Evolutionary conservation across 2,329 filamentous ascomycete genomes (phyloP), one percentile per base, ranked within the genome.

Genomic region (Neofusicoccum ribis): DNA sequence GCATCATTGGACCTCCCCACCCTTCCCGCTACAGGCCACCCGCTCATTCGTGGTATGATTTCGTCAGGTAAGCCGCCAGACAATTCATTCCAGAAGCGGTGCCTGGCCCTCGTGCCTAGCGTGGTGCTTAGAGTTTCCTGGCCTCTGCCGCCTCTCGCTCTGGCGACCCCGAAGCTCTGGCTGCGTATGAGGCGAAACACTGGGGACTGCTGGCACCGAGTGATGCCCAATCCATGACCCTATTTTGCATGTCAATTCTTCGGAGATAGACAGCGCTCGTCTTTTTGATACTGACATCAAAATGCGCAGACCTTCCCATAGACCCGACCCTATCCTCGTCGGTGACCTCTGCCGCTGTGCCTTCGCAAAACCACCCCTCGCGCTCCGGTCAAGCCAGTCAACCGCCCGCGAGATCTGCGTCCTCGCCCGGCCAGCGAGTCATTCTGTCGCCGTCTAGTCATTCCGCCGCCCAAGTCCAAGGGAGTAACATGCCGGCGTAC

Each of bases 201-300:
- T 59, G 46, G 63, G 63, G 63, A 43, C 63, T 59, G 63, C 63
- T 46, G 46, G 56, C 63, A 37, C 17, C 51, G 20, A 36, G 39
- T 65, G 63, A n/a, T 65, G 63, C 63, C 63, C 63, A 65, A 65
- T 36, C 46, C 47, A 60, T 36, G 63, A 36, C 31, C 63, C 51
- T 64, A 46, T 58, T 59, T 31, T 23, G 37, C 34, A 11, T n/a
- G 47, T 63, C 60, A 63, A 63, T 46, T 52, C 47, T 15, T 37
- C 41, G 60, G 50, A 52, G 31, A 58, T 58, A 27, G 52, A 44
- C 34, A 43, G 20, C 27, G 5, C 39, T 58, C 34, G 36, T 41
- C 37, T 58, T 47, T 36, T 39, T 62, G 59, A 51, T 58, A 64
- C 63, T 64, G 52, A 64, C 63, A 58, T 20, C 59, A 58, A 44